phyloP scores from a whole-genome alignment of 768 basidiomycete species.

The Tricholomella constricta region DNA sequence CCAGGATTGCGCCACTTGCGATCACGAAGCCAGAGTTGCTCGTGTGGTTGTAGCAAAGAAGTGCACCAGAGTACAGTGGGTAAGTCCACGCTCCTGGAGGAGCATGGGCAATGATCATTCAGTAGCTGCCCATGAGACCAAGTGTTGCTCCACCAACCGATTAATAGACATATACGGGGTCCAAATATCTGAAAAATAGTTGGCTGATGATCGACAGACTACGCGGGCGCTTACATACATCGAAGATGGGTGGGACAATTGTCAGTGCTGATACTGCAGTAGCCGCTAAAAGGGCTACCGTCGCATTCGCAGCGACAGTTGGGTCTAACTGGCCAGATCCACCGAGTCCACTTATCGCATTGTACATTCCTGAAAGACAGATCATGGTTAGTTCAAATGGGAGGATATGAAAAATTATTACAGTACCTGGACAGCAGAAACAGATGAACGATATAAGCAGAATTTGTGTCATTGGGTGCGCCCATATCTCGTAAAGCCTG shows the following conservation, averaged over 20 bases:
- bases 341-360: constrained; percentile 29
- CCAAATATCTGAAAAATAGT: constrained; percentile 27
- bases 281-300: constrained; percentile 27
- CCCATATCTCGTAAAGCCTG: constrained; percentile 20
- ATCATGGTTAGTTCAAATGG: background rate
- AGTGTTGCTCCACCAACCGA: constrained; percentile 17
- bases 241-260: constrained; percentile 29
- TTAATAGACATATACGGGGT: constrained; percentile 25
- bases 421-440: constrained; percentile 31
- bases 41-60: constrained; percentile 30
- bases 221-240: constrained; percentile 14
- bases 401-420: background rate
- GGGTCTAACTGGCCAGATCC: constrained; percentile 31
- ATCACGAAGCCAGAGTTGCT: constrained; percentile 30
- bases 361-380: constrained; percentile 27
- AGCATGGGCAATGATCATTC: background rate
- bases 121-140: background rate
- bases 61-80: constrained; percentile 28
- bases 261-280: constrained; percentile 31
- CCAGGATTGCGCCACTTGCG: constrained; percentile 28
- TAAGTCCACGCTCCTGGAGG: constrained; percentile 31
- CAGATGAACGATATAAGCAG: constrained; percentile 29
- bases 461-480: constrained; percentile 28
- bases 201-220: background rate
- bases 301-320: constrained; percentile 32